Conservation (phyloP, 768 basidiomycete species). For the Sarcomyxa edulis region DNA sequence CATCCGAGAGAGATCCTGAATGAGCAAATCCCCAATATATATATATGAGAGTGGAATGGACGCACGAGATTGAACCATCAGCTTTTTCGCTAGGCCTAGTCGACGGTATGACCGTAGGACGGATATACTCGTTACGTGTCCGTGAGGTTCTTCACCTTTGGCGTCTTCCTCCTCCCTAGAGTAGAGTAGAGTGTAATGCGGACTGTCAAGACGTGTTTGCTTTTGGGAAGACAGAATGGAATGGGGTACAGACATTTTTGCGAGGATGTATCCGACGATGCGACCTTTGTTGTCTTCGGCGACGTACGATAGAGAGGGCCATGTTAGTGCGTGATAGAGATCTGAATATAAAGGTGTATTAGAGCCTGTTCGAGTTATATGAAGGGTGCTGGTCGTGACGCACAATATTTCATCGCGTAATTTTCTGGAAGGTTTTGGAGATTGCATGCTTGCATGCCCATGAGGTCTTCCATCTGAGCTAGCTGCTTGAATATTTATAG, state of each 20-base stretch:
- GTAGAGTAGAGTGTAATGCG: background rate
- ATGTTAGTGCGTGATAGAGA: slow-evolving; percentile 90
- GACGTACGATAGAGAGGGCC: slow-evolving; percentile 92
- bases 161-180: slow-evolving; percentile 61
- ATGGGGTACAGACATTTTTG: slow-evolving; percentile 74
- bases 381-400: slow-evolving; percentile 14
- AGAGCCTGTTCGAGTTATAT: slow-evolving; percentile 1
- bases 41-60: slow-evolving; percentile 7
- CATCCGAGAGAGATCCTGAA: slow-evolving; percentile 1
- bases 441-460: slow-evolving; percentile 96
- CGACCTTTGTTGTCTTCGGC: slow-evolving; percentile 89
- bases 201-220: background rate
- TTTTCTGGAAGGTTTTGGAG: slow-evolving; percentile 94
- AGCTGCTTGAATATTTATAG: background rate
- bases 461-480: slow-evolving; percentile 75
- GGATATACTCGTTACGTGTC: slow-evolving; percentile 96
- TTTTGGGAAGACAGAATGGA: background rate
- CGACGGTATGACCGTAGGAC: slow-evolving; percentile 88
- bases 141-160: slow-evolving; percentile 69
- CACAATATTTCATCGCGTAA: slow-evolving; percentile 82
- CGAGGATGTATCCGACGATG: slow-evolving; percentile 92
- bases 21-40: slow-evolving; percentile 1
- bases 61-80: slow-evolving; percentile 94
- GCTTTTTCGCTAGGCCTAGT: slow-evolving; percentile 88
- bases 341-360: slow-evolving; percentile 31